These are phyloP conservation scores for Microbotryum intermedium DNA, from an alignment of 1,284 basidiomycete species.

Conservation along the genomic window DNA sequence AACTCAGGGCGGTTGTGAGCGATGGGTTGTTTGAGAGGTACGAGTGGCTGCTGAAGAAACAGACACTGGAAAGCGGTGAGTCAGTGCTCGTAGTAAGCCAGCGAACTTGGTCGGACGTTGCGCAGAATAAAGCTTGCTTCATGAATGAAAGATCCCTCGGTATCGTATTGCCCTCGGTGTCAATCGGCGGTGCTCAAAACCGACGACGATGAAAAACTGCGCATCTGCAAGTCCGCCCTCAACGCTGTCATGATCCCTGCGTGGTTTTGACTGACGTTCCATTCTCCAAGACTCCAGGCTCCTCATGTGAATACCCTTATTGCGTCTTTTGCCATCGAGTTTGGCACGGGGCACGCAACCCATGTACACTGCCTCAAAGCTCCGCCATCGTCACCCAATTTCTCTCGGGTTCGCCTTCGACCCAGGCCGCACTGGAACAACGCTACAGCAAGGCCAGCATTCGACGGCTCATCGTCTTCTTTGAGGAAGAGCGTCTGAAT, in stretches of 20 bases:
- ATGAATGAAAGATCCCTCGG: slow-evolving; percentile 54
- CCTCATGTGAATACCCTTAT: slow-evolving; percentile 49
- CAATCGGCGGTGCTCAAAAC: slow-evolving; percentile 58
- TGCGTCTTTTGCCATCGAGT: slow-evolving; percentile 64
- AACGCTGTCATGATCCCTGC: background rate
- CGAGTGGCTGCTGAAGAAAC: slow-evolving; percentile 62
- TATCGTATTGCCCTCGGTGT: slow-evolving; percentile 67
- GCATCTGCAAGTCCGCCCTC: slow-evolving; percentile 47
- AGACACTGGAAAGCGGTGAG: slow-evolving; percentile 57
- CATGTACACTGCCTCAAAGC: slow-evolving; percentile 55
- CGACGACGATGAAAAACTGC: slow-evolving; percentile 55
- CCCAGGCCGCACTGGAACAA: slow-evolving; percentile 49
- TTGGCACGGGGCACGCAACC: slow-evolving; percentile 65
- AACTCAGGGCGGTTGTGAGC: slow-evolving; percentile 48
- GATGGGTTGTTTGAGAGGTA: slow-evolving; percentile 56
- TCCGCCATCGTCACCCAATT: slow-evolving; percentile 57
- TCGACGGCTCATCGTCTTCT: slow-evolving; percentile 49
- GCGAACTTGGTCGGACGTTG: background rate
- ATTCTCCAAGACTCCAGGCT: background rate
- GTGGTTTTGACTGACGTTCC: slow-evolving; percentile 19
- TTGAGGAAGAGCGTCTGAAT: slow-evolving; percentile 59
- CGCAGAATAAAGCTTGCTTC: background rate
- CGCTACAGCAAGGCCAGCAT: slow-evolving; percentile 56
- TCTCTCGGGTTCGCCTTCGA: slow-evolving; percentile 47
- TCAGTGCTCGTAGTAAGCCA: background rate